Conservation (phyloP, 306 rosid species). For the Vigna trinervia region DNA sequence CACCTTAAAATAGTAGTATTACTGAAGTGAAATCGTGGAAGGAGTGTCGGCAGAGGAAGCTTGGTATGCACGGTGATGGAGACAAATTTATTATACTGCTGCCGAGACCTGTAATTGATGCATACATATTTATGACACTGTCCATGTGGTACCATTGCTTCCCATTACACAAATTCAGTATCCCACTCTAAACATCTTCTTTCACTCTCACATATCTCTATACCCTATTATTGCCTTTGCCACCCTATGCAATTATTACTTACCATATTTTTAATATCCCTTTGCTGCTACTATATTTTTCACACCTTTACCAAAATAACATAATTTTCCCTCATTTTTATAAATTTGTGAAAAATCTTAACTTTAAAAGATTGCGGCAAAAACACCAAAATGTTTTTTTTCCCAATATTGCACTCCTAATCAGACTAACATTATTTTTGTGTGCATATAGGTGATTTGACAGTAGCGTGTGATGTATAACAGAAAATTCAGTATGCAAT, state of each 20-base stretch:
- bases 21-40: neutral
- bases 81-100: conserved; percentile 40
- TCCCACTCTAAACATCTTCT: conserved; percentile 23
- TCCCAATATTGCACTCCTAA: too few relatives aligned
- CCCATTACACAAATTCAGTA: neutral
- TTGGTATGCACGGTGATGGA: conserved; percentile 41
- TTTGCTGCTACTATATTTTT: too few relatives aligned
- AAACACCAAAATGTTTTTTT: too few relatives aligned
- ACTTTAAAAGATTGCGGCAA: too few relatives aligned
- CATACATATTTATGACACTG: conserved; percentile 47
- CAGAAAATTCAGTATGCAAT: neutral
- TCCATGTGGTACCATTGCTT: conserved; percentile 12
- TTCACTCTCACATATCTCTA: neutral
- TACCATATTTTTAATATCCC: neutral
- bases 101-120: conserved; percentile 36
- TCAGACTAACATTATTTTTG: too few relatives aligned
- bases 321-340: too few relatives aligned
- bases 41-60: conserved; percentile 67
- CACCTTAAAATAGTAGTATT: neutral
- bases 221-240: neutral
- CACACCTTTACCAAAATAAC: too few relatives aligned
- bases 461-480: too few relatives aligned
- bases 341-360: too few relatives aligned
- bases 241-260: neutral
- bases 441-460: too few relatives aligned